These are phyloP conservation scores for Suhomyces sp. DNA, from an alignment of 805 yeast genomes.

Conservation along the genomic window DNA sequence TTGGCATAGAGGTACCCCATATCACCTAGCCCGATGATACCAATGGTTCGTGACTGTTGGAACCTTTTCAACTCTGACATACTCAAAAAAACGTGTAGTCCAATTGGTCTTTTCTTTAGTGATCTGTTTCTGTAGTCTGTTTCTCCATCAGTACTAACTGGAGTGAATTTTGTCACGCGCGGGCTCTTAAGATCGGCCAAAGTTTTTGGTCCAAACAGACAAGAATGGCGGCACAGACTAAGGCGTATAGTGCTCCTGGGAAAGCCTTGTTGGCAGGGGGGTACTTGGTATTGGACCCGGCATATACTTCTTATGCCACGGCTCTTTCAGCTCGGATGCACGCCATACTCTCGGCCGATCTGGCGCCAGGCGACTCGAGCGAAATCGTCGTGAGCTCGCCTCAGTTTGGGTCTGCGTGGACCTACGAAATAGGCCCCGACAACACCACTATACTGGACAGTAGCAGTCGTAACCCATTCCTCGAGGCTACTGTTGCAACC, in stretches of 20 bases:
- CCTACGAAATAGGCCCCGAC: constrained; percentile 38
- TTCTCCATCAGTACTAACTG: too few relatives aligned
- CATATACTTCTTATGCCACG: constrained; percentile 72
- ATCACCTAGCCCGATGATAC: constrained; percentile 94
- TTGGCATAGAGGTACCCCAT: constrained; percentile 92
- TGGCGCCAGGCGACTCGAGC: constrained; percentile 4
- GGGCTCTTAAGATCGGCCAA: background rate
- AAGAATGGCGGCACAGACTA: constrained; percentile 4
- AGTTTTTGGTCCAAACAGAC: background rate
- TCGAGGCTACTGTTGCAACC: constrained; percentile 58
- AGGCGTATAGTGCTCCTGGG: constrained; percentile 89
- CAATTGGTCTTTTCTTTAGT: too few relatives aligned
- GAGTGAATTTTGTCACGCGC: background rate
- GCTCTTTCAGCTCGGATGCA: constrained; percentile 92
- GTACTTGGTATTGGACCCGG: constrained; percentile 80
- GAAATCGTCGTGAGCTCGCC: constrained; percentile 60
- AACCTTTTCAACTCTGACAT: background rate
- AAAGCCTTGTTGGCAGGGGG: constrained; percentile 95
- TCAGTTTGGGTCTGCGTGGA: constrained; percentile 71
- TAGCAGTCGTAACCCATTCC: constrained; percentile 60
- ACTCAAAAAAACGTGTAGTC: too few relatives aligned
- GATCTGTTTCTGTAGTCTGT: too few relatives aligned
- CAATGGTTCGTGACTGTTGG: constrained; percentile 52
- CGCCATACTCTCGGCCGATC: constrained; percentile 45
- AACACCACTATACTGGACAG: constrained; percentile 9